These are phyloP conservation scores for Rutstroemia sp. DNA, from an alignment of 2,329 filamentous ascomycete species.

Conservation along the genomic window DNA sequence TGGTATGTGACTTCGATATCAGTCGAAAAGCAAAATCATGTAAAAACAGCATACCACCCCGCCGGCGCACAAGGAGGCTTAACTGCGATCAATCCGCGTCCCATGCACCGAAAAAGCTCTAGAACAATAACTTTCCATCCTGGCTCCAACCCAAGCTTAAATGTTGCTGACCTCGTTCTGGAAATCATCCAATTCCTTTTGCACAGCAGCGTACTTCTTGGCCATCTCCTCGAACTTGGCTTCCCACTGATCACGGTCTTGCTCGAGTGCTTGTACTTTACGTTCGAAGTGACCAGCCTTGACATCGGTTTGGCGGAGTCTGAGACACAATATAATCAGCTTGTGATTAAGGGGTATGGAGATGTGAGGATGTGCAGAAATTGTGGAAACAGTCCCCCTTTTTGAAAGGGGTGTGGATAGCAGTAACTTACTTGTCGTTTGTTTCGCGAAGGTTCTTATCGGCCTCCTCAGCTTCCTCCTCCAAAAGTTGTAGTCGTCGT, in stretches of 20 bases:
- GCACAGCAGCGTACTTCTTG: slow-evolving; percentile 74
- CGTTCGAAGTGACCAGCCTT: slow-evolving; percentile 99
- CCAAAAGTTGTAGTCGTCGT: slow-evolving; percentile 87
- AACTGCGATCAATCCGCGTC: slow-evolving; percentile 21
- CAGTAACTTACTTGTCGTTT: slow-evolving; percentile 83
- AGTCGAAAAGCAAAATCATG: slow-evolving; percentile 19
- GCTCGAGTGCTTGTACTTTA: slow-evolving; percentile 95
- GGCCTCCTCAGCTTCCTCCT: slow-evolving; percentile 95
- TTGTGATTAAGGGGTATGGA: slow-evolving; percentile 1
- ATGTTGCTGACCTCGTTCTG: slow-evolving; percentile 90
- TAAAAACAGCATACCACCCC: slow-evolving; percentile 22
- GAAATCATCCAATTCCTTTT: slow-evolving; percentile 90
- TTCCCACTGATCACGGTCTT: slow-evolving; percentile 90
- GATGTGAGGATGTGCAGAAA: slow-evolving; percentile 3
- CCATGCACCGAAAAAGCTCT: slow-evolving; percentile 16
- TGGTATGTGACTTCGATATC: slow-evolving; percentile 20
- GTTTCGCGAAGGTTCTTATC: slow-evolving; percentile 95
- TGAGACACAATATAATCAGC: slow-evolving; percentile 34
- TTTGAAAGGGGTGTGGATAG: not conserved
- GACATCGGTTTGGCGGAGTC: slow-evolving; percentile 97
- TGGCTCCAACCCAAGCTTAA: slow-evolving; percentile 37
- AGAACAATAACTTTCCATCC: slow-evolving; percentile 9
- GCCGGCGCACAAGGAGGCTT: slow-evolving; percentile 22
- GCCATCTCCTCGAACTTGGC: slow-evolving; percentile 96
- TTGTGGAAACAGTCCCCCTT: slow-evolving; percentile 5